A percentile compares a stretch with the other conserved stretches of the same genome.
Evolutionary conservation across 2,329 filamentous ascomycete genomes (phyloP).

Genomic region (Rhynchosporium secalis): DNA sequence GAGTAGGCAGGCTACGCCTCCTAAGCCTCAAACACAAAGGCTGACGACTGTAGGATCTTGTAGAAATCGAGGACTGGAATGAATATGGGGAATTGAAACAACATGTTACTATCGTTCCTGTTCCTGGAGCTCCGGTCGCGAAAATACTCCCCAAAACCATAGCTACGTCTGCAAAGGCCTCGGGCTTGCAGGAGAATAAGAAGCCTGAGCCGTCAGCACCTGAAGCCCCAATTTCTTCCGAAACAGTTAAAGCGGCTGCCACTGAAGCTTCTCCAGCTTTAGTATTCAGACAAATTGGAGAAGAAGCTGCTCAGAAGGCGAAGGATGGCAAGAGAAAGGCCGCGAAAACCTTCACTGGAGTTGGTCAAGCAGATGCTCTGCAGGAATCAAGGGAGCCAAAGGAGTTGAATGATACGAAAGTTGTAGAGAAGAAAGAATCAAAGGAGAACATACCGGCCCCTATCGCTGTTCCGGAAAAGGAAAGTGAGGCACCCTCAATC

Average conservation of each 20-base stretch:
- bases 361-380: conserved; percentile 28
- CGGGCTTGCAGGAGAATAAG: conserved; percentile 38
- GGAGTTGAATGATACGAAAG: conserved; percentile 6
- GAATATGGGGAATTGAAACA: conserved; percentile 94
- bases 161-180: conserved; percentile 34
- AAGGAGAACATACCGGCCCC: conserved; percentile 22
- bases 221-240: conserved; percentile 26
- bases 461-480: conserved; percentile 16
- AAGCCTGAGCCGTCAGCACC: conserved; percentile 34
- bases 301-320: conserved; percentile 66
- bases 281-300: conserved; percentile 56
- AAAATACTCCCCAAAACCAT: conserved; percentile 17
- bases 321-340: conserved; percentile 54
- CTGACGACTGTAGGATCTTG: conserved; percentile 67
- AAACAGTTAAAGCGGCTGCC: conserved; percentile 23
- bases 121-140: conserved; percentile 14
- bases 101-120: conserved; percentile 65
- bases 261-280: conserved; percentile 35
- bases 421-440: conserved; percentile 9
- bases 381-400: conserved; percentile 13
- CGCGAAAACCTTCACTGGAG: conserved; percentile 26
- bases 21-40: neutral
- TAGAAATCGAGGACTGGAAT: conserved; percentile 98
- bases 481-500: conserved; percentile 18
- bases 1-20: conserved; percentile 62